Percentiles rank a stretch among this genome's conserved stretches.
Evolutionary conservation across 352 stramenopile species (phyloP).

Genomic region (Globisporangium polare): DNA sequence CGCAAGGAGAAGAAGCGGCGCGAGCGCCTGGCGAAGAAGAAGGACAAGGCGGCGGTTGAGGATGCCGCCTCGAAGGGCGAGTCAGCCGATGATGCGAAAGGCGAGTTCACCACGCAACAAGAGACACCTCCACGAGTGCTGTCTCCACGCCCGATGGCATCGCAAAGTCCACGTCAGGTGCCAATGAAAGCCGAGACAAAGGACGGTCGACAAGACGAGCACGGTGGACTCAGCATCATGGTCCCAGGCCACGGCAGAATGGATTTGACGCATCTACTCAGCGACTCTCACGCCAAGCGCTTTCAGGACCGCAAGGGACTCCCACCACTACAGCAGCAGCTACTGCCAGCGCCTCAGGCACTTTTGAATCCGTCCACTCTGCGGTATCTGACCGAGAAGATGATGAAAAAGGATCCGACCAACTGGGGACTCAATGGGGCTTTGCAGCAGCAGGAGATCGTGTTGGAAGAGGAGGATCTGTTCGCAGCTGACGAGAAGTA

Average conservation of each 20-base stretch:
- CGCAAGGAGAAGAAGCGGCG: conserved; percentile 62
- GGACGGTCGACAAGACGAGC: background rate
- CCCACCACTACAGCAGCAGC: conserved; percentile 6
- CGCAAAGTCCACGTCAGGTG: background rate
- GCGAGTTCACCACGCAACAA: background rate
- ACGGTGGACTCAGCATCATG: conserved; percentile 22
- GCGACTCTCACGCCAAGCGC: conserved; percentile 38
- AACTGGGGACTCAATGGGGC: conserved; percentile 12
- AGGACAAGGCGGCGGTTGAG: conserved; percentile 24
- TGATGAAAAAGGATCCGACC: conserved; percentile 39
- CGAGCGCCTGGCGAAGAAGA: conserved; percentile 48
- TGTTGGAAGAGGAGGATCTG: conserved; percentile 26
- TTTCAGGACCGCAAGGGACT: conserved; percentile 31
- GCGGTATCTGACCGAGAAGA: conserved; percentile 46
- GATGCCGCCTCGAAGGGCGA: conserved; percentile 1
- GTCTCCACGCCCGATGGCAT: conserved; percentile 12
- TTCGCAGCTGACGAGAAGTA: conserved; percentile 34
- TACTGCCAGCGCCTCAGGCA: conserved; percentile 23
- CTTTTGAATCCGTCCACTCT: conserved; percentile 58
- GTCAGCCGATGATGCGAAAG: background rate
- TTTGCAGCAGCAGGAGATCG: conserved; percentile 26
- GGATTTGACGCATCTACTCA: conserved; percentile 49
- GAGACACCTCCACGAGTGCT: conserved; percentile 14
- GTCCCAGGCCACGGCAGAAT: conserved; percentile 45
- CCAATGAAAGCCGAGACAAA: conserved; percentile 28